These are phyloP conservation scores for Gossypium stocksii DNA, from an alignment of 345 rosid genomes.

Conservation along the genomic window DNA sequence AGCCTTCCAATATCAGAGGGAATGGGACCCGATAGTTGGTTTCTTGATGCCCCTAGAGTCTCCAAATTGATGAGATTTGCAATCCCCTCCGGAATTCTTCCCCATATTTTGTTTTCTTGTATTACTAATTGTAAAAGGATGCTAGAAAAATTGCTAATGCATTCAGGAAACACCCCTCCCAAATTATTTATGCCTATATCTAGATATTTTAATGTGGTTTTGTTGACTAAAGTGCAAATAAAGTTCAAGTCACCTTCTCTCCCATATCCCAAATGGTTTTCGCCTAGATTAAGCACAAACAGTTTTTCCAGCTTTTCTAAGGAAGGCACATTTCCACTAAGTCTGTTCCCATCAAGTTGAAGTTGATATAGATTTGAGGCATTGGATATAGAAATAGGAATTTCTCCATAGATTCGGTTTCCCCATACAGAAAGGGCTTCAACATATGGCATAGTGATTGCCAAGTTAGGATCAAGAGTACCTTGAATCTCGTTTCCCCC, in stretches of 20 bases:
- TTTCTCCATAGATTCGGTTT: background rate
- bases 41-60: background rate
- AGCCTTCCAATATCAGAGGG: background rate
- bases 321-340: conserved; percentile 8
- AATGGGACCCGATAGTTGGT: background rate
- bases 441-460: conserved; percentile 11
- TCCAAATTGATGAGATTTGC: background rate
- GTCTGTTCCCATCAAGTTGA: background rate
- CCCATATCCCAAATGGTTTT: background rate
- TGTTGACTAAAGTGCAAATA: background rate
- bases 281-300: background rate
- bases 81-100: background rate
- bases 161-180: background rate
- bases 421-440: background rate
- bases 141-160: background rate
- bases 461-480: conserved; percentile 7
- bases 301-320: background rate
- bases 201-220: background rate
- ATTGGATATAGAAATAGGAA: conserved; percentile 12
- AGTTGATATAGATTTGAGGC: background rate
- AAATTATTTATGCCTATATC: background rate
- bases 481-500: conserved; percentile 12
- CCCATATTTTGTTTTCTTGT: background rate
- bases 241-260: background rate
- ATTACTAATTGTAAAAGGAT: background rate